A percentile compares a stretch with the other conserved stretches of the same genome.
phyloP scores from a whole-genome alignment of 495 filamentous ascomycete genomes.

The Penicillium cinerascens region DNA sequence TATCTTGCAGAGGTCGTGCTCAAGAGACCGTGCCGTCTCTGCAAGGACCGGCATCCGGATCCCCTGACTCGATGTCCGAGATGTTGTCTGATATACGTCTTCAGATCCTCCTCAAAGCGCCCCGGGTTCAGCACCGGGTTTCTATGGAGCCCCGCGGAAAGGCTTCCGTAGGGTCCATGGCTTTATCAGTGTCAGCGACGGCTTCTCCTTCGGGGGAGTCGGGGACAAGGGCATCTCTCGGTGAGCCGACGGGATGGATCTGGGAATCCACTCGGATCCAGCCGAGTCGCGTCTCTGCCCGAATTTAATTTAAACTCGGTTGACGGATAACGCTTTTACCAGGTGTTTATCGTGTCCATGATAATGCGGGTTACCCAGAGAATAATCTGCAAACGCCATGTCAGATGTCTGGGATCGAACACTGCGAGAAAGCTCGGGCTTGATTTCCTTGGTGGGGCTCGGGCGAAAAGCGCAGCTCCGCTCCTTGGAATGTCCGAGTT shows the following conservation, averaged over 20 bases:
- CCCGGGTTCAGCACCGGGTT: background rate
- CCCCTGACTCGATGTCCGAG: background rate
- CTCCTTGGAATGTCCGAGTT: no score
- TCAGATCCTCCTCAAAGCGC: no score
- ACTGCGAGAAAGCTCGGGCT: background rate
- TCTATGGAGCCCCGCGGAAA: background rate
- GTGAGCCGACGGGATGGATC: background rate
- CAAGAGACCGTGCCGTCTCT: background rate
- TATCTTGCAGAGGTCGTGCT: background rate
- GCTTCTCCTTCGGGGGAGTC: background rate
- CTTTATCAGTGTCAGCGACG: background rate
- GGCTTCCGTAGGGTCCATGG: background rate
- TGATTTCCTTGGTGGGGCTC: no score
- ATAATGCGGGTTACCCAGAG: no score
- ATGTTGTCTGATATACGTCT: background rate
- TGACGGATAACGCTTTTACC: background rate
- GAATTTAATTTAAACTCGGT: background rate
- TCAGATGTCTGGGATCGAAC: background rate
- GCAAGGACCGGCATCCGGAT: background rate
- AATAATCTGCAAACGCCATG: background rate
- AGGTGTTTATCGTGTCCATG: no score
- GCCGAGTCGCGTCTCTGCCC: background rate
- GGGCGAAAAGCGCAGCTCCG: no score
- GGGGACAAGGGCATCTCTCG: background rate
- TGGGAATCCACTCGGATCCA: background rate